Evolutionary conservation across 176 grass and related monocot genomes (phyloP), one percentile per base, ranked within the genome.

Genomic region (Miscanthus lutarioriparius): DNA sequence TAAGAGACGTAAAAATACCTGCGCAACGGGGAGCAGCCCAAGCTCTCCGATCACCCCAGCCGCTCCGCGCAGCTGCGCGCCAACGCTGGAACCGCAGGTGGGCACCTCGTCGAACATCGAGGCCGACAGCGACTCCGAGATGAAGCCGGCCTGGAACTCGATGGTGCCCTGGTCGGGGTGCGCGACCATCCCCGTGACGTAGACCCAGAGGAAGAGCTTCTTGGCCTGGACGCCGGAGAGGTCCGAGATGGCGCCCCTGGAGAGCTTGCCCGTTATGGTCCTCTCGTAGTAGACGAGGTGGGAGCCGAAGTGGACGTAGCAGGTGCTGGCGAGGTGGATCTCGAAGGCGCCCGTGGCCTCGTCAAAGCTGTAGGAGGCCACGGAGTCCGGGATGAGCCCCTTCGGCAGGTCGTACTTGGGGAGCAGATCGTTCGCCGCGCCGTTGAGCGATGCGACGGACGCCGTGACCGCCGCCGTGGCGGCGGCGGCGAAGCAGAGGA

Each of bases 201-300:
- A 75, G 41, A 95, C 76, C 95, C 95, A 98, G 36, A 93, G 15
- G 82, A 98, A 93, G 72, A 93, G 10, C 83, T 95, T 95, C 91
- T 91, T 93, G 15, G 85, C 92, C 80, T 93, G 82, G 67, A 98
- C 91, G 41, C 95, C 95, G 41, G 88, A 65, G 78, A 97, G 84
- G 25, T 72, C 30, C 20, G 90, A 56, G 84, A 97, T 94, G 23
- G 53, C 9, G 38, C 94, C 92, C 26, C 81, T 22, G 53, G 90
- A 83, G 80, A 94, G 70, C 74, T 76, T 44, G 32, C 92, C 95
- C 33, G 67, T 69, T 61, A 97, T 79, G 64, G 75, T 77, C 48
- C 65, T 81, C 54, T 91, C 88, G 86, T 86, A 94, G 88, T 91
- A 92, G 56, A 94, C 92, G 47, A 89, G 79, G 67, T 92, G 37